Evolutionary conservation across 2,329 filamentous ascomycete species (phyloP).

Genomic region (Sclerotinia trifoliorum): DNA sequence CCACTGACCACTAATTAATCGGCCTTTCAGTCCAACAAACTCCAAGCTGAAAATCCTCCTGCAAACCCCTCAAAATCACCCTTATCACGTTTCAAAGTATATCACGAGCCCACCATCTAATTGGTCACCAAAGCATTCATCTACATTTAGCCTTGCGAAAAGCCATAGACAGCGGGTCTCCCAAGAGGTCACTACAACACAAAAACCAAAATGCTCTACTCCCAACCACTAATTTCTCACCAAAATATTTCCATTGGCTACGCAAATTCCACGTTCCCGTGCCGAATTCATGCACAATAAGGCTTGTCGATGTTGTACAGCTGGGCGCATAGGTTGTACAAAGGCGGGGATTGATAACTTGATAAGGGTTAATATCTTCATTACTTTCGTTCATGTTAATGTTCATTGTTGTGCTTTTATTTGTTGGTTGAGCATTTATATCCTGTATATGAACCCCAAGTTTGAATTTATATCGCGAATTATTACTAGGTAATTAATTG

Average conservation of each 20-base stretch:
- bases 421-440: too few relatives aligned
- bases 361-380: background rate
- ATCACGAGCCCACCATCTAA: background rate
- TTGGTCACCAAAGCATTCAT: background rate
- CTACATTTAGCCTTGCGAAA: background rate
- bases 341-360: constrained; percentile 4
- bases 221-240: background rate
- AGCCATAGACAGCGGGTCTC: background rate
- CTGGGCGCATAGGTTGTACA: background rate
- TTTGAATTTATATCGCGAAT: background rate
- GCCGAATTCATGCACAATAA: background rate
- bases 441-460: background rate
- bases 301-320: constrained; percentile 2
- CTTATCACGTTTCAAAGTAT: background rate
- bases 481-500: background rate
- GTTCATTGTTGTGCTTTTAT: background rate
- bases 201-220: background rate
- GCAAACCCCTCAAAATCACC: background rate
- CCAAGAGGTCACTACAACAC: background rate
- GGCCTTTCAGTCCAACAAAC: too few relatives aligned
- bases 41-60: too few relatives aligned
- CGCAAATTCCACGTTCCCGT: background rate
- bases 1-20: too few relatives aligned
- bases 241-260: background rate
- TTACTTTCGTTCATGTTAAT: background rate